These are phyloP conservation scores for Penicillium lividum DNA, from an alignment of 495 filamentous ascomycete genomes.

Conservation along the genomic window DNA sequence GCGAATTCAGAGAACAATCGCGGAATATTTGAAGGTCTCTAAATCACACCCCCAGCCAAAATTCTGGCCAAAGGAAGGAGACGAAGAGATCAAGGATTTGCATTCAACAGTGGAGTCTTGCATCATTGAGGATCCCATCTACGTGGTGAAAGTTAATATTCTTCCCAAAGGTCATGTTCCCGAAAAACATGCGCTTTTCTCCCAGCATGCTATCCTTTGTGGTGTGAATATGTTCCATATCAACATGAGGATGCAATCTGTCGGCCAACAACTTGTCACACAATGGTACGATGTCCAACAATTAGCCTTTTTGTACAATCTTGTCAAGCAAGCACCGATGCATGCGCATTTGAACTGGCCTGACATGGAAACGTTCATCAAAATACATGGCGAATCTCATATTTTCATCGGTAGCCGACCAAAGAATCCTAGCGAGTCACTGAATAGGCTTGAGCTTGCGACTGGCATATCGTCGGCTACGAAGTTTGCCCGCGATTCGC, in stretches of 20 bases:
- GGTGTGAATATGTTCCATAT: slow-evolving; percentile 30
- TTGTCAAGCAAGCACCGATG: slow-evolving; percentile 16
- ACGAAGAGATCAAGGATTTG: slow-evolving; percentile 26
- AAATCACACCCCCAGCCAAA: slow-evolving; percentile 21
- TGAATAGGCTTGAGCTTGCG: slow-evolving; percentile 32
- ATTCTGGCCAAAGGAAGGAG: slow-evolving; percentile 33
- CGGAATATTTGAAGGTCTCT: slow-evolving; percentile 26
- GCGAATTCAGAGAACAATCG: slow-evolving; percentile 31
- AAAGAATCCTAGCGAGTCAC: slow-evolving; percentile 27
- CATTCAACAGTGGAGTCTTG: slow-evolving; percentile 21
- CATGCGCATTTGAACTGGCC: slow-evolving; percentile 31
- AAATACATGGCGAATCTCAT: slow-evolving; percentile 36
- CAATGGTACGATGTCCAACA: slow-evolving; percentile 35
- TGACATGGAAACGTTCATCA: slow-evolving; percentile 37
- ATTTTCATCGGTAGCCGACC: slow-evolving; percentile 32
- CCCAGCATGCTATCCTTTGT: slow-evolving; percentile 31
- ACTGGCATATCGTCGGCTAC: slow-evolving; percentile 28
- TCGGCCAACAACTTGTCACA: slow-evolving; percentile 29
- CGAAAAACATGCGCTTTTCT: slow-evolving; percentile 33
- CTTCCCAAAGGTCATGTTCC: slow-evolving; percentile 2
- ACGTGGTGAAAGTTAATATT: slow-evolving; percentile 1
- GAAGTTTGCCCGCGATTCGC: slow-evolving; percentile 30
- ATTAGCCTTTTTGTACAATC: slow-evolving; percentile 33
- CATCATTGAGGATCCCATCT: slow-evolving; percentile 29
- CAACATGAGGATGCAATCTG: slow-evolving; percentile 27